These are phyloP conservation scores for Ricinus communis DNA, from an alignment of 345 rosid species.

Conservation along the genomic window DNA sequence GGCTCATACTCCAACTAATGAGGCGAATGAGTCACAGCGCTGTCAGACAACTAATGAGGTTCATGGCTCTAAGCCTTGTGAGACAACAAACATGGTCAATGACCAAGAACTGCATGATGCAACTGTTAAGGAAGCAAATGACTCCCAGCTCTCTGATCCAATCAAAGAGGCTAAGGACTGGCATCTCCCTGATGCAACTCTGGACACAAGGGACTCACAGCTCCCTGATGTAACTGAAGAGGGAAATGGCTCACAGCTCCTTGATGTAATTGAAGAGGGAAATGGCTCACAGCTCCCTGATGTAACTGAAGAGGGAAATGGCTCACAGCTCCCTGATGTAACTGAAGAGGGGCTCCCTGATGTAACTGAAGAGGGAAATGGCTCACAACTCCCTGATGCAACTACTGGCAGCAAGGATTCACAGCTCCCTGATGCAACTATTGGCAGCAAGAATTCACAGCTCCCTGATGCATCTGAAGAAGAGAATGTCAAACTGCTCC, in stretches of 20 bases:
- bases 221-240: background rate
- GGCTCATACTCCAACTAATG: slow-evolving; percentile 5
- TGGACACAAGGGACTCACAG: background rate
- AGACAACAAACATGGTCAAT: background rate
- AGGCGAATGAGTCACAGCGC: slow-evolving; percentile 8
- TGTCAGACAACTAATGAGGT: slow-evolving; percentile 1
- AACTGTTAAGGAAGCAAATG: slow-evolving; percentile 1
- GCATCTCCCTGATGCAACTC: background rate
- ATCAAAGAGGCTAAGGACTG: background rate
- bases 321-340: background rate
- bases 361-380: background rate
- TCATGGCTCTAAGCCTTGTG: background rate
- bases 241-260: background rate
- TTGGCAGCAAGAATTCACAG: background rate
- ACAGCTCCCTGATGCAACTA: slow-evolving; percentile 1
- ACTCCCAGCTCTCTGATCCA: slow-evolving; percentile 8
- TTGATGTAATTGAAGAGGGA: background rate
- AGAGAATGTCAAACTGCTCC: slow-evolving; percentile 6
- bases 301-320: background rate
- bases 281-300: background rate
- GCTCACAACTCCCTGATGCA: background rate
- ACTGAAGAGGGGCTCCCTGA: slow-evolving; percentile 1
- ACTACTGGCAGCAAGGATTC: background rate
- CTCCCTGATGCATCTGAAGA: background rate
- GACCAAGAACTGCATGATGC: slow-evolving; percentile 7